Evolutionary conservation across 1,139 yeast genomes (phyloP).

Genomic region (Blastobotrys proliferans): DNA sequence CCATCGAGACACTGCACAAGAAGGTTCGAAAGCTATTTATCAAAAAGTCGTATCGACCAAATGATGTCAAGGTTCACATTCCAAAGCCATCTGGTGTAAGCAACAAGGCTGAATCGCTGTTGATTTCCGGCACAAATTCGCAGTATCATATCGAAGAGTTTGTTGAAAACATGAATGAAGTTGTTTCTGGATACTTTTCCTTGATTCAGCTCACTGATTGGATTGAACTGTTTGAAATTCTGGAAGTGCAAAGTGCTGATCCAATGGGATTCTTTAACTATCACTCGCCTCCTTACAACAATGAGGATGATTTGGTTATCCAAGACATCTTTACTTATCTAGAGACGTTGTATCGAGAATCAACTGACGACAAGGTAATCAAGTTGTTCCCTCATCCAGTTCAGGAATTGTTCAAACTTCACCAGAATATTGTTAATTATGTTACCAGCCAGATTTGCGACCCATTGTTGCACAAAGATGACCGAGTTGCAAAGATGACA

Average conservation of each 20-base stretch:
- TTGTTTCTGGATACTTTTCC: conserved; percentile 56
- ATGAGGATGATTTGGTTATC: conserved; percentile 57
- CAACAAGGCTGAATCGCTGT: conserved; percentile 23
- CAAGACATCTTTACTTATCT: conserved; percentile 71
- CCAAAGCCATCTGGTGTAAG: conserved; percentile 26
- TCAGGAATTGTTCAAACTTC: conserved; percentile 61
- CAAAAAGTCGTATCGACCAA: conserved; percentile 75
- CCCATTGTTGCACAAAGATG: conserved; percentile 44
- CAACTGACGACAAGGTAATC: conserved; percentile 39
- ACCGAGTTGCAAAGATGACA: conserved; percentile 67
- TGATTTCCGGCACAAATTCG: conserved; percentile 29
- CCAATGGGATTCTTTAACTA: conserved; percentile 59
- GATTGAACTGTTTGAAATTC: conserved; percentile 67
- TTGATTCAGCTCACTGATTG: conserved; percentile 70
- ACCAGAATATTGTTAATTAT: conserved; percentile 61
- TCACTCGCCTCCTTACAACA: conserved; percentile 41
- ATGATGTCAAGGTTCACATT: conserved; percentile 35
- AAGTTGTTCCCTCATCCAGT: conserved; percentile 67
- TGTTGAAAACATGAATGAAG: conserved; percentile 59
- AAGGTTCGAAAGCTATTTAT: conserved; percentile 69
- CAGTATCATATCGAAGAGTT: conserved; percentile 45
- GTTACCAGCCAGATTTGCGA: conserved; percentile 65
- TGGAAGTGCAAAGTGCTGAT: conserved; percentile 62
- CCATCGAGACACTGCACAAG: conserved; percentile 56
- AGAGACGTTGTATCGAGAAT: conserved; percentile 48